Base-by-base conservation (phyloP, 1,284 basidiomycete species). In the Naganishia sp. region DNA sequence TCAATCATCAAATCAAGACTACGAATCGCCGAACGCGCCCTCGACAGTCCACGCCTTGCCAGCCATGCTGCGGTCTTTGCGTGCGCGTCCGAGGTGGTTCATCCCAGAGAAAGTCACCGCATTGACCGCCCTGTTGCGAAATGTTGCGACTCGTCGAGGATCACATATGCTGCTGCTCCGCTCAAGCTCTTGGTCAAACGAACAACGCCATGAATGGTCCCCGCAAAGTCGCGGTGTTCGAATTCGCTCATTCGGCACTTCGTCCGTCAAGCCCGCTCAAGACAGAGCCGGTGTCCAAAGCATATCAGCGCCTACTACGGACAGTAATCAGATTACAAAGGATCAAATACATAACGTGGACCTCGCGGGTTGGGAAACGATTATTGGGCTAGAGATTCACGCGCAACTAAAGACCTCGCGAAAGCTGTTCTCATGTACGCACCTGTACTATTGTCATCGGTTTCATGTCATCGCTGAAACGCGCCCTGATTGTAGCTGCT, bases 381-480 rank as follows among this genome's bases (percentile, higher is more conserved):
- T 96, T 61, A 88, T 99, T 52, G 96, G 96, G 28, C 88, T 99
- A 54, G 95, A 99, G 76, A 91, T 94, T 11, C 96, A 99, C 75
- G 90, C 93, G 0, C 95, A 99, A 79, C 86, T 99, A 72, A 90
- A 89, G 76, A 88, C 92, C 13, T 85, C 87, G 61, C 82, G 83
- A 67, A 99, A 99, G 79, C 84, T 99, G 13, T 98, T 99, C 80
- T 97, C 94, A 58, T 81, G 90, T 91, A 66, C 71, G 86, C 79
- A 61, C 28, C 6, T 56, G 42, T 43, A 28, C 11, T 67, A 70
- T 43, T 41, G 39, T 31, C 25, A 35, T 54, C 25, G 21, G 13
- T 60, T 31, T 25, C 35, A 54, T 52, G 42, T 45, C 31, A 9
- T 60, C 43, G 35, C 42, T 65, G 50, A 41, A 28, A 13, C 54